These are phyloP conservation scores for Lignosus rhinocerotis DNA, from an alignment of 1,284 basidiomycete species.

Conservation along the genomic window DNA sequence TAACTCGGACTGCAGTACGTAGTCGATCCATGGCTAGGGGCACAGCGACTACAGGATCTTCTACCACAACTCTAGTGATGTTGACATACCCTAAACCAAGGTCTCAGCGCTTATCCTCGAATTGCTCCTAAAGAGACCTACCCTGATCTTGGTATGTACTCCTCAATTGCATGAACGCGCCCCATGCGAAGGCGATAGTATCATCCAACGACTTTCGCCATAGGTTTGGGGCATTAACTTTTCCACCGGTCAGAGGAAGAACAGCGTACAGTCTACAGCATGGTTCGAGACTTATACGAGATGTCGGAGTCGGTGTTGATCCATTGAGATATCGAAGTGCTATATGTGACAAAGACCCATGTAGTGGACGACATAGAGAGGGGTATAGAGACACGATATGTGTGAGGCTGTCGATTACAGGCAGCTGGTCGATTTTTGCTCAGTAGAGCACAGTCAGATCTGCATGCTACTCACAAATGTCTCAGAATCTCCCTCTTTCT, in stretches of 20 bases:
- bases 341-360: conserved; percentile 49
- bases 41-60: conserved; percentile 43
- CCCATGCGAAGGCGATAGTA: conserved; percentile 61
- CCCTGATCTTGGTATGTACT: conserved; percentile 52
- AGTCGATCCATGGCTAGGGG: conserved; percentile 63
- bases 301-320: conserved; percentile 43
- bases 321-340: conserved; percentile 59
- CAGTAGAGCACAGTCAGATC: background rate
- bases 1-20: conserved; percentile 49
- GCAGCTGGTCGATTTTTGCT: conserved; percentile 39
- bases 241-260: conserved; percentile 72
- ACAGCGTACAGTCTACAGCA: conserved; percentile 58
- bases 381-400: conserved; percentile 65
- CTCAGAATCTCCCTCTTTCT: conserved; percentile 50
- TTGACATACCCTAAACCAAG: background rate
- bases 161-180: conserved; percentile 55
- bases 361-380: conserved; percentile 57
- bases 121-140: background rate
- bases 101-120: background rate
- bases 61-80: conserved; percentile 15
- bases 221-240: conserved; percentile 65
- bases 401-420: conserved; percentile 53
- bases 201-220: conserved; percentile 78
- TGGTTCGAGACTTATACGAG: conserved; percentile 43
- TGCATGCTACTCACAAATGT: conserved; percentile 45